Evolutionary conservation across 75 land plant genomes (phyloP), one percentile per base, ranked within the genome.

Genomic region (Ceratopteris richardii): DNA sequence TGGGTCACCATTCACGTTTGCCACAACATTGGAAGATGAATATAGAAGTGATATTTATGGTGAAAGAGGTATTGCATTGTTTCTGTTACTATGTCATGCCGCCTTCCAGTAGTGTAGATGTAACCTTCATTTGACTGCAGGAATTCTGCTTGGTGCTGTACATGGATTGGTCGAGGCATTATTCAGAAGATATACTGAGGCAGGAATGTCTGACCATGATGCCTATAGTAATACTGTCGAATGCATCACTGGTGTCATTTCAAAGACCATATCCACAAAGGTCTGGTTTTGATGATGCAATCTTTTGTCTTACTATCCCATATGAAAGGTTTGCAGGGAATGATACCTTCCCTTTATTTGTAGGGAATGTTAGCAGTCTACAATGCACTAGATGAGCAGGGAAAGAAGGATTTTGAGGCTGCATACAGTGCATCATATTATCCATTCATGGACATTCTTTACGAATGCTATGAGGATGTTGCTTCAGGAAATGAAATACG

Each of bases 381-480:
- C 60, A 77, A 85, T 31, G 56, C 98, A 17, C 57, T 88, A 59
- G 73, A 78, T 58, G 87, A 79, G 26, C 82, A 85, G 18, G 95
- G 75, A 13, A 93, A 85, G 66, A 82, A 80, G 66, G 90, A 88
- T 44, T 93, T 93, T 65, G 80, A 88, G 66, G 64, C 79, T 28
- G 98, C 98, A 37, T 93, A 85, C 57, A 85, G 95, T 63, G 90
- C 98, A 17, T 80, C 98, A 31, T 93, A 68, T 67, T 88, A 88
- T 54, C 98, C 98, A 19, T 78, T 81, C 53, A 93, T 93, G 98
- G 98, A 93, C 17, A 82, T 93, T 24, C 69, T 88, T 42, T 93
- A 93, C 58, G 98, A 93, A 65, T 87, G 92, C 55, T 93, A 93
- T 62, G 98, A 93, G 75, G 98, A 93, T 74, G 98, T 93, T n/a